Evolutionary conservation across 345 rosid species (phyloP), one percentile per base, ranked within the genome.

Genomic region (Eucalyptus sp.): DNA sequence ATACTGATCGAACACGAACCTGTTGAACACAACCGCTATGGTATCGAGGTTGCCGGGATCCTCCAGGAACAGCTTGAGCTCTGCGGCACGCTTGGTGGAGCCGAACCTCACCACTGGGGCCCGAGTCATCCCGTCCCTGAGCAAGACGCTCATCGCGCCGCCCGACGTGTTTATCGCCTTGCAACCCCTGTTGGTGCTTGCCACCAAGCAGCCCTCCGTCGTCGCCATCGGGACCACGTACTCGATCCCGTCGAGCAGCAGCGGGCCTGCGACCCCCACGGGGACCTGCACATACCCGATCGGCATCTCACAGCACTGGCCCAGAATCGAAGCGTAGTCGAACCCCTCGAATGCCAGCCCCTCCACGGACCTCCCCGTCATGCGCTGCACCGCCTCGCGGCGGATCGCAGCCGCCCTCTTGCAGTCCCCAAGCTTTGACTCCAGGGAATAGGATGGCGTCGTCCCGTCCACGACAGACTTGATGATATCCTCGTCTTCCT

Each of bases 231-330:
- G 99, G 83, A 97, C 95, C 18, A 92, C 91, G 88, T 94, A 95
- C 94, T 97, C 99, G 9, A 24, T 90, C 62, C 98, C 98, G 79
- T 97, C 96, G 5, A 97, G 96, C 90, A 97, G 71, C 92, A 97
- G 89, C 3, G 99, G 99, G 15, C 99, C 99, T 0, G 97, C 98
- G 6, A 97, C 91, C 56, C n/a, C 99, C 51, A 97, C 99, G 13
- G 99, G 99, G 52, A 97, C 93, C 94, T 95, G 99, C 87, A 98
- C 93, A 62, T 97, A 97, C 2, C 99, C 99, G 2, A 98, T 94
- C 13, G 99, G 99, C 99, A 97, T 97, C 94, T 98, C 99, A 50
- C 99, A 98, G 92, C 99, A 98, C 93, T 96, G 99, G 14, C 99
- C 98, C 87, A 97, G 90, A 24, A 97, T 94, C 2, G 98, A 93